phyloP scores from a whole-genome alignment of 1,139 yeast species.

The Entelexis paramagnoliae region DNA sequence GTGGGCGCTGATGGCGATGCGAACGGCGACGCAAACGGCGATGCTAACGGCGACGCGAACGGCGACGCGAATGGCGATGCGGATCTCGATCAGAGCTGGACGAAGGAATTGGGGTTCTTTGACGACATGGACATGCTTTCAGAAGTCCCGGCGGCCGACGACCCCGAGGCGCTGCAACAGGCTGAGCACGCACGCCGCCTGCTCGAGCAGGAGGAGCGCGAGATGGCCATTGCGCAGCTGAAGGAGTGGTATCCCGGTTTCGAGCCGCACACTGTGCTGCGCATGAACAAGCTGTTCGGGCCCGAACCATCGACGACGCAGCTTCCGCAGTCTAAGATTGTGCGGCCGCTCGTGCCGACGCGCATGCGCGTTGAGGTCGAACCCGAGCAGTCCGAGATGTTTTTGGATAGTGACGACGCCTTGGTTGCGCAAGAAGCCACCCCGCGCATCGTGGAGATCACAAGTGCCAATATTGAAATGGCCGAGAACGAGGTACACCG shows the following conservation, averaged over 20 bases:
- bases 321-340: slow-evolving; percentile 43
- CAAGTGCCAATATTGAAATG: not conserved
- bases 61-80: not conserved
- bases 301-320: slow-evolving; percentile 48
- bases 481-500: slow-evolving; percentile 16
- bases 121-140: slow-evolving; percentile 29
- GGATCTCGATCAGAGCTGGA: slow-evolving; percentile 24
- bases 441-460: not conserved
- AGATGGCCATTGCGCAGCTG: slow-evolving; percentile 23
- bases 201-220: slow-evolving; percentile 19
- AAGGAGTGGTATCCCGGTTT: slow-evolving; percentile 52
- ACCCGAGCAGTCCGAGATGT: slow-evolving; percentile 30
- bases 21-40: slow-evolving; percentile 4
- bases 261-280: slow-evolving; percentile 44
- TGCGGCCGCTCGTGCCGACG: slow-evolving; percentile 56
- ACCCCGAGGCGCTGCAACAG: not conserved
- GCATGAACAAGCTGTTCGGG: slow-evolving; percentile 58
- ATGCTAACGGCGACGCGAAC: slow-evolving; percentile 13
- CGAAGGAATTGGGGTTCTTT: slow-evolving; percentile 26
- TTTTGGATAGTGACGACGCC: slow-evolving; percentile 3
- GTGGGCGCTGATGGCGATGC: slow-evolving; percentile 12
- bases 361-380: slow-evolving; percentile 35
- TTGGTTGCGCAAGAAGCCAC: not conserved
- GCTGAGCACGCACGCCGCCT: slow-evolving; percentile 15
- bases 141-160: not conserved